These are phyloP conservation scores for Elaeis guineensis DNA, from an alignment of 176 grass and related monocot species.

Conservation along the genomic window DNA sequence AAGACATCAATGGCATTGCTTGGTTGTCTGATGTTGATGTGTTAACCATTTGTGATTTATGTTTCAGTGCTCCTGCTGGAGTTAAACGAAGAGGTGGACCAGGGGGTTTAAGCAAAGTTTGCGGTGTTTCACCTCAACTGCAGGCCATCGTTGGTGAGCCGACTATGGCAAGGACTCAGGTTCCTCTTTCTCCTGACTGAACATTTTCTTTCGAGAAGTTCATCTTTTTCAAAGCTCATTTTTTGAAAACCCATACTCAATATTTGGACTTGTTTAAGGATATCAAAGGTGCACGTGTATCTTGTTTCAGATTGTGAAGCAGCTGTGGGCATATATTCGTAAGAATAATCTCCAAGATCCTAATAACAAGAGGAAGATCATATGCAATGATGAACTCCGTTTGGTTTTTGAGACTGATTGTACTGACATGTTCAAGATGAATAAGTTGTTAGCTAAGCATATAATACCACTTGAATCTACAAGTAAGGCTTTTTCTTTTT, in stretches of 20 bases:
- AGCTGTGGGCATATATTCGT: slow-evolving; percentile 89
- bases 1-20: too few relatives aligned
- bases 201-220: too few relatives aligned
- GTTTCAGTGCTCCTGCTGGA: slow-evolving; percentile 47
- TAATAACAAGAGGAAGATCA: slow-evolving; percentile 92
- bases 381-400: slow-evolving; percentile 82
- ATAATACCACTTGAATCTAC: slow-evolving; percentile 54
- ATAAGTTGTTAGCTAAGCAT: slow-evolving; percentile 81
- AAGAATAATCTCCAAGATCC: slow-evolving; percentile 88
- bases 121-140: slow-evolving; percentile 90
- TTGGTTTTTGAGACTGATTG: slow-evolving; percentile 86
- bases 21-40: neutral
- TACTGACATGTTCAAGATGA: slow-evolving; percentile 98
- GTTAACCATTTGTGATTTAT: slow-evolving; percentile 5
- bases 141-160: slow-evolving; percentile 95
- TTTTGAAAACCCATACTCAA: too few relatives aligned
- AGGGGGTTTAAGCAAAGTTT: slow-evolving; percentile 88
- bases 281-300: too few relatives aligned
- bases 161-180: slow-evolving; percentile 96
- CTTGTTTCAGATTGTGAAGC: slow-evolving; percentile 68
- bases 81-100: slow-evolving; percentile 88
- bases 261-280: too few relatives aligned
- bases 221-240: too few relatives aligned
- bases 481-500: slow-evolving; percentile 30
- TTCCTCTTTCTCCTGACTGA: slow-evolving; percentile 15